A percentile compares a stretch with the other conserved stretches of the same genome.
Evolutionary conservation across 192 early-diverging fungal species (phyloP).

Genomic region (Entomortierella chlamydospora): DNA sequence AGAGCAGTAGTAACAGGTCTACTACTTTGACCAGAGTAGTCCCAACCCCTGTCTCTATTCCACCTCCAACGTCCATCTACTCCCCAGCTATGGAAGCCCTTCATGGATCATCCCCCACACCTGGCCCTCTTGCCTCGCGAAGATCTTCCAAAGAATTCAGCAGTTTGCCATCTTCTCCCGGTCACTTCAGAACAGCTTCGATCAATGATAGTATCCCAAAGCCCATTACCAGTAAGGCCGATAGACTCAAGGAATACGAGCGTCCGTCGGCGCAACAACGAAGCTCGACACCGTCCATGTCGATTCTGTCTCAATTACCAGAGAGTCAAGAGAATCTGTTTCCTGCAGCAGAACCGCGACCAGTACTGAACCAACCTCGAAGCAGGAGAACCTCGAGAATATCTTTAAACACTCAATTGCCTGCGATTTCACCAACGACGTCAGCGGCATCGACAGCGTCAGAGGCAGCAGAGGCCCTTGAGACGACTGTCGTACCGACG

Average conservation of each 20-base stretch:
- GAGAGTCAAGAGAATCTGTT: constrained; percentile 52
- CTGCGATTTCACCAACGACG: not conserved
- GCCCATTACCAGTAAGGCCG: constrained; percentile 30
- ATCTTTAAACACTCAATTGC: not conserved
- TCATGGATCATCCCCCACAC: constrained; percentile 12
- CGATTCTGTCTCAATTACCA: constrained; percentile 13
- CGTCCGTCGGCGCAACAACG: constrained; percentile 16
- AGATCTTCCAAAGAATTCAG: not conserved
- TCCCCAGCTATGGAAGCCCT: constrained; percentile 14
- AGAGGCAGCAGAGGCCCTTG: constrained; percentile 7
- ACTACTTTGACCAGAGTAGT: constrained; percentile 13
- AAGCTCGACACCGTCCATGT: constrained; percentile 45
- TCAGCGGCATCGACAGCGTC: constrained; percentile 13
- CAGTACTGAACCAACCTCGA: constrained; percentile 44
- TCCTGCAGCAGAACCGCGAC: constrained; percentile 29
- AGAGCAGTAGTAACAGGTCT: constrained; percentile 8
- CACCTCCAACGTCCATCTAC: constrained; percentile 14
- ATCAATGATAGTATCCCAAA: constrained; percentile 26
- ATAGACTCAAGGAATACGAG: constrained; percentile 31
- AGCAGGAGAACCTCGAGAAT: constrained; percentile 29
- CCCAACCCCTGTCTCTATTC: constrained; percentile 8
- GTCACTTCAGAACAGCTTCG: constrained; percentile 19
- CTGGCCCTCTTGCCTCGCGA: constrained; percentile 1
- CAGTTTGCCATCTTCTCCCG: constrained; percentile 12
- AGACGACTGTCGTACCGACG: not conserved